These are phyloP conservation scores for Eucalyptus rudis DNA, from an alignment of 345 rosid genomes.

Conservation along the genomic window DNA sequence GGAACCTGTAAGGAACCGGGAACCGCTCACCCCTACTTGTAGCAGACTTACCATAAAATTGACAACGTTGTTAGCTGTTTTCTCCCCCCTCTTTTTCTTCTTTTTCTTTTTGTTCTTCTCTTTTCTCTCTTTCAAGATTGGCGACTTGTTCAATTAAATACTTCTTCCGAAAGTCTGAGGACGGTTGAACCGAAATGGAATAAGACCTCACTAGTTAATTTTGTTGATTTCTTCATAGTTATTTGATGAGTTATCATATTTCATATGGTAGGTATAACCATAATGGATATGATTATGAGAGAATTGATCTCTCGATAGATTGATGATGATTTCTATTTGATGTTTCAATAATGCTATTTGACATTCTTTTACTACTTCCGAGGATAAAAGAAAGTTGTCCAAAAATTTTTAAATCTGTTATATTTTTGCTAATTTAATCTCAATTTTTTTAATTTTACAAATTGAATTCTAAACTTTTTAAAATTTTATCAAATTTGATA, in stretches of 20 bases:
- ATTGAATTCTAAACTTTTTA: accelerated
- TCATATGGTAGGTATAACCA: not conserved
- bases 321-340: not conserved
- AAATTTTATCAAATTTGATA: too few species aligned
- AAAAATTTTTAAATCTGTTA: accelerated
- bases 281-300: not conserved
- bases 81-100: too few species aligned
- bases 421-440: too few species aligned
- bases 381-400: too few species aligned
- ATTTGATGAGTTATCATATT: not conserved
- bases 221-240: not conserved
- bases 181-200: not conserved
- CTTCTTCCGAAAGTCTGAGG: not conserved
- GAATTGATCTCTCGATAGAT: accelerated
- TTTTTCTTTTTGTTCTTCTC: not conserved
- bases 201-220: not conserved
- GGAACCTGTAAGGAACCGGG: too few species aligned
- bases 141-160: not conserved
- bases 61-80: not conserved
- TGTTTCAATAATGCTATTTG: not conserved
- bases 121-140: not conserved
- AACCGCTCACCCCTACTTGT: too few species aligned
- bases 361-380: not conserved
- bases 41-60: not conserved
- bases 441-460: too few species aligned